These are phyloP conservation scores for Cinnamomum chago DNA, from an alignment of 164 flowering plant species.

Conservation along the genomic window DNA sequence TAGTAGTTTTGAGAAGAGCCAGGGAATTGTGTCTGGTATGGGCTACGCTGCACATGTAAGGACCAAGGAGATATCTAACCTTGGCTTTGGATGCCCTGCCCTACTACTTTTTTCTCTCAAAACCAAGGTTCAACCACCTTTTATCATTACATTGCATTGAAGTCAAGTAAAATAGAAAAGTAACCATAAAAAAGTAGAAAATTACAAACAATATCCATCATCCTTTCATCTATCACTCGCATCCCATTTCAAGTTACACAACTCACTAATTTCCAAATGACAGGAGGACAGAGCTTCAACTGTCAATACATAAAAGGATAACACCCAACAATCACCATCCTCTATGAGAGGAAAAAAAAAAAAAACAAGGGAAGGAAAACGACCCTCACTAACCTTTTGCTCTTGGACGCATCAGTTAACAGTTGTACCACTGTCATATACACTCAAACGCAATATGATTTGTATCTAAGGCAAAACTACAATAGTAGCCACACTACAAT, in stretches of 20 bases:
- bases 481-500: no score
- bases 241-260: not conserved
- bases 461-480: no score
- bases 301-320: not conserved
- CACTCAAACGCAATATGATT: not conserved
- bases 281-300: not conserved
- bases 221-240: not conserved
- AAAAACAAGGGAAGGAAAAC: not conserved
- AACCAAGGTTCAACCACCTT: not conserved
- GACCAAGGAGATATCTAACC: not conserved
- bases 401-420: not conserved
- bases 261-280: not conserved
- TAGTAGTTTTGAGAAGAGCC: not conserved
- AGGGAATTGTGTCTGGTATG: not conserved
- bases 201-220: not conserved
- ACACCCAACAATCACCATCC: no score
- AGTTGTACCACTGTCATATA: not conserved
- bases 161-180: not conserved
- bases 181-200: not conserved
- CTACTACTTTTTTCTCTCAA: constrained; percentile 6
- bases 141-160: not conserved
- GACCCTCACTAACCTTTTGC: not conserved
- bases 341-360: not conserved
- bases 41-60: not conserved
- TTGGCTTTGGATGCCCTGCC: constrained; percentile 7